Conservation (phyloP, 2,329 filamentous ascomycete species). For the Epichloe sibirici region DNA sequence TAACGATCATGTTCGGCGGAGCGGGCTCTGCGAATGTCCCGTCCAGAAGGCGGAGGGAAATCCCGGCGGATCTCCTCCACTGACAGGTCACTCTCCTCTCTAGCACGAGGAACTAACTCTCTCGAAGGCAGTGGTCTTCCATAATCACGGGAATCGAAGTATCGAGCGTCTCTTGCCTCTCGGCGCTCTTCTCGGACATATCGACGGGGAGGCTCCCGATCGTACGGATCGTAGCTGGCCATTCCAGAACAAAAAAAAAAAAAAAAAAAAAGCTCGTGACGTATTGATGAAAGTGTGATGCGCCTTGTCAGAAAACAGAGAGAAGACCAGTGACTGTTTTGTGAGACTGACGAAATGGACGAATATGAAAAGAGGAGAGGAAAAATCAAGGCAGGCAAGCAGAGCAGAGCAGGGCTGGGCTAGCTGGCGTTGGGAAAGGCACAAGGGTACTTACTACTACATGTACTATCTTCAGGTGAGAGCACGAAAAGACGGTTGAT, state of each 20-base stretch:
- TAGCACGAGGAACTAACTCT: conserved; percentile 44
- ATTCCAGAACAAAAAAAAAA: conserved; percentile 10
- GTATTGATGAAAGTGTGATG: not conserved
- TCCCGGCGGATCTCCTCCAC: conserved; percentile 77
- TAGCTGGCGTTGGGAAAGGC: too few species aligned
- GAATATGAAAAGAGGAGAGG: not conserved
- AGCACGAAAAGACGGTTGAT: not conserved
- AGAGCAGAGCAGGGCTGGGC: too few species aligned
- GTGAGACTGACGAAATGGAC: not conserved
- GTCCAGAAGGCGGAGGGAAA: conserved; percentile 57
- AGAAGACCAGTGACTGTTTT: not conserved
- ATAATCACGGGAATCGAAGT: conserved; percentile 40
- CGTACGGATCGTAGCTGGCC: conserved; percentile 43
- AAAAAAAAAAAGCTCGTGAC: not conserved
- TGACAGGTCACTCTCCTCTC: conserved; percentile 62
- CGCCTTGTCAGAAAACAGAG: not conserved
- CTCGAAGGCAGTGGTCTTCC: conserved; percentile 31
- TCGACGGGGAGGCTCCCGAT: conserved; percentile 36
- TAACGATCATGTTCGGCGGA: conserved; percentile 46
- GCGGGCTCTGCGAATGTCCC: conserved; percentile 46
- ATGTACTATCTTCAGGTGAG: too few species aligned
- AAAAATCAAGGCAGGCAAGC: too few species aligned
- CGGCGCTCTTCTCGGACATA: conserved; percentile 43
- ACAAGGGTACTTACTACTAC: too few species aligned
- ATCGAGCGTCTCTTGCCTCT: conserved; percentile 39